Conservation (phyloP, 2,329 filamentous ascomycete species). For the Neofusicoccum parvum region DNA sequence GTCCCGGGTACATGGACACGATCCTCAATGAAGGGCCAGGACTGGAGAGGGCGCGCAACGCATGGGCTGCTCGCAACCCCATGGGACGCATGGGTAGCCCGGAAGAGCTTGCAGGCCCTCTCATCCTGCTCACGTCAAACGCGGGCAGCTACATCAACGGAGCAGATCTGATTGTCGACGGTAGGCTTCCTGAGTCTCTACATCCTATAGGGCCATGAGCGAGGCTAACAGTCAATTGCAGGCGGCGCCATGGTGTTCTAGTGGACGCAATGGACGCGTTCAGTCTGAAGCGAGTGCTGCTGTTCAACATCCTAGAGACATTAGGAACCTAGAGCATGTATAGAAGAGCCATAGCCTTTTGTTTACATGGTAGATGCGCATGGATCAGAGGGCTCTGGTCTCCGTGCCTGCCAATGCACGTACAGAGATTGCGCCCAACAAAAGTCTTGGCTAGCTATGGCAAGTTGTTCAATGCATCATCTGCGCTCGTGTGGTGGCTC, state of each 20-base stretch:
- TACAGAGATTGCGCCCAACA: background rate
- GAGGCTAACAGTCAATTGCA: background rate
- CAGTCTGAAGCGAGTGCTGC: no score
- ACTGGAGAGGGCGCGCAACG: conserved; percentile 54
- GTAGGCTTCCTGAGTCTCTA: conserved; percentile 29
- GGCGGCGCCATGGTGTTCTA: conserved; percentile 20
- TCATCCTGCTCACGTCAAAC: conserved; percentile 62
- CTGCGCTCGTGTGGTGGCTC: background rate
- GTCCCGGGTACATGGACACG: conserved; percentile 77
- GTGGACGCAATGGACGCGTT: background rate
- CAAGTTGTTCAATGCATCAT: background rate
- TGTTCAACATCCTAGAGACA: no score
- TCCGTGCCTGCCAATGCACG: conserved; percentile 13
- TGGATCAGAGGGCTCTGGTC: background rate
- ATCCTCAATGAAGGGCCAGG: conserved; percentile 69
- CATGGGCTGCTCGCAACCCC: conserved; percentile 64
- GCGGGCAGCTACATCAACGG: conserved; percentile 71
- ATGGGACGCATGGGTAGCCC: conserved; percentile 66
- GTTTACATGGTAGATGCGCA: background rate
- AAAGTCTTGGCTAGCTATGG: background rate
- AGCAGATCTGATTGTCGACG: conserved; percentile 66
- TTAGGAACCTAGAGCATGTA: no score
- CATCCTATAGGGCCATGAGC: no score
- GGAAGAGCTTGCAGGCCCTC: conserved; percentile 63
- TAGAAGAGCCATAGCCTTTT: background rate